These are phyloP conservation scores for Exserohilum rostratum DNA, from an alignment of 2,329 filamentous ascomycete genomes.

Conservation along the genomic window DNA sequence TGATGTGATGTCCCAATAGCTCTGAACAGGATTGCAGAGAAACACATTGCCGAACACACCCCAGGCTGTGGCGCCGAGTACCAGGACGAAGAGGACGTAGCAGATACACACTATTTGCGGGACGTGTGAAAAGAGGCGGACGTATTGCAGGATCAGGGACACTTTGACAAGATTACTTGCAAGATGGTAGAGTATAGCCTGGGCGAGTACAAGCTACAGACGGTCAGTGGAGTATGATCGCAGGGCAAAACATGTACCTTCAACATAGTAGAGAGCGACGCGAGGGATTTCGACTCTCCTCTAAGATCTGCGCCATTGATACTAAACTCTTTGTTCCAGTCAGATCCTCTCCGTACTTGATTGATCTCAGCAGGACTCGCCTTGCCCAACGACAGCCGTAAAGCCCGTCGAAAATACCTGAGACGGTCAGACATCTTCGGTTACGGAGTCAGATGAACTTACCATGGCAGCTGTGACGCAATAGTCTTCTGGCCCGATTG, in stretches of 20 bases:
- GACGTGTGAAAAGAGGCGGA: slow-evolving; percentile 30
- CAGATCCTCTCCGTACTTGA: not conserved
- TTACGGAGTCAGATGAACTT: slow-evolving; percentile 2
- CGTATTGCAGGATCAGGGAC: slow-evolving; percentile 42
- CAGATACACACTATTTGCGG: slow-evolving; percentile 16
- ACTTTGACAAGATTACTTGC: slow-evolving; percentile 41
- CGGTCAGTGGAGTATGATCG: not conserved
- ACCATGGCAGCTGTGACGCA: slow-evolving; percentile 36
- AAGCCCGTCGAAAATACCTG: slow-evolving; percentile 37
- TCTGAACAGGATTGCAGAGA: slow-evolving; percentile 33
- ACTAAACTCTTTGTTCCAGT: slow-evolving; percentile 14
- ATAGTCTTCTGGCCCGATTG: slow-evolving; percentile 33
- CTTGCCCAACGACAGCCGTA: slow-evolving; percentile 32
- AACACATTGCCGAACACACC: slow-evolving; percentile 38
- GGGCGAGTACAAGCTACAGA: slow-evolving; percentile 37
- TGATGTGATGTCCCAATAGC: slow-evolving; percentile 31
- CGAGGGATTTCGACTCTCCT: not conserved
- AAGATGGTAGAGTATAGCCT: slow-evolving; percentile 41
- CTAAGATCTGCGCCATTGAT: slow-evolving; percentile 2
- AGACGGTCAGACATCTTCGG: not conserved
- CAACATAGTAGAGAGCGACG: slow-evolving; percentile 19
- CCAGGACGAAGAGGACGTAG: slow-evolving; percentile 24
- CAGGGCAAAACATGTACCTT: not conserved
- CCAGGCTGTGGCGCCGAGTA: slow-evolving; percentile 30
- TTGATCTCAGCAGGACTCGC: slow-evolving; percentile 14